A percentile compares a stretch with the other conserved stretches of the same genome.
phyloP scores from a whole-genome alignment of 164 flowering plant species.

The Magnolia officinalis region DNA sequence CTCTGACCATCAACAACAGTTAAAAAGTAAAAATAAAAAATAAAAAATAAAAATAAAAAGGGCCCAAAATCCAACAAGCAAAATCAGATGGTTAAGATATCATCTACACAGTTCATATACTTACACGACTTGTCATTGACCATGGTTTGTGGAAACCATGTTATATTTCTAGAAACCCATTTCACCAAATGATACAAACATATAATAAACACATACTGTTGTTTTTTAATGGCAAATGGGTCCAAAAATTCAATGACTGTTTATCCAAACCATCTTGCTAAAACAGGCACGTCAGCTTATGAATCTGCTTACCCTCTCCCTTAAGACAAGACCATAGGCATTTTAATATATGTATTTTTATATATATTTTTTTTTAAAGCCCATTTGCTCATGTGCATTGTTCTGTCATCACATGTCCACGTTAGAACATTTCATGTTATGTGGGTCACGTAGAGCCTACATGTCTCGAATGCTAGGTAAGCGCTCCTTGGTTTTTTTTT shows the following conservation, averaged over 20 bases:
- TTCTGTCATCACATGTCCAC: slow-evolving; percentile 22
- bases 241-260: slow-evolving; percentile 31
- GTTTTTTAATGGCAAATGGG: background rate
- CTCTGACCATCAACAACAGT: too few species aligned
- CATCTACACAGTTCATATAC: too few species aligned
- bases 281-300: slow-evolving; percentile 25
- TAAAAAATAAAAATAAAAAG: too few species aligned
- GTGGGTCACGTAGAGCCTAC: background rate
- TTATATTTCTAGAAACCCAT: background rate
- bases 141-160: too few species aligned
- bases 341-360: background rate
- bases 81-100: too few species aligned
- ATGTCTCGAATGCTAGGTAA: too few species aligned
- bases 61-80: too few species aligned
- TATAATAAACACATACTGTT: too few species aligned
- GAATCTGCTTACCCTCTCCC: slow-evolving; percentile 8
- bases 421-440: background rate
- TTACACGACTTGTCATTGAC: too few species aligned
- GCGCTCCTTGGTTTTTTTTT: background rate
- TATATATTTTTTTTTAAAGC: background rate
- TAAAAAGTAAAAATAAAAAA: too few species aligned
- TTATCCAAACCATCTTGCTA: slow-evolving; percentile 23
- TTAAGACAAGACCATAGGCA: slow-evolving; percentile 7
- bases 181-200: background rate
- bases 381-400: slow-evolving; percentile 38